phyloP scores from a whole-genome alignment of 78 protist genomes.

The Dictyostelium brefeldianum region DNA sequence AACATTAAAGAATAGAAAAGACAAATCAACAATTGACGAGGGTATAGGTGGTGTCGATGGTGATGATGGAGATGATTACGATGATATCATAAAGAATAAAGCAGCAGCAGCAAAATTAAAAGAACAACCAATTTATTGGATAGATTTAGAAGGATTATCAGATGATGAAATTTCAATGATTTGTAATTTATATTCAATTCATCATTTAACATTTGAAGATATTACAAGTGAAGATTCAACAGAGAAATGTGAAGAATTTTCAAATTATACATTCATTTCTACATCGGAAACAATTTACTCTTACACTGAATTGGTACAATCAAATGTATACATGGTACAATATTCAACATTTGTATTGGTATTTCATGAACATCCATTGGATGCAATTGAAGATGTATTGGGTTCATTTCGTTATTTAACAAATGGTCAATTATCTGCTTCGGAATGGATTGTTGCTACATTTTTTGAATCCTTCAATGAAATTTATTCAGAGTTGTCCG shows the following conservation, averaged over 20 bases:
- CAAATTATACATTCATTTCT: slow-evolving; percentile 45
- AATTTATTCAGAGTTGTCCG: neutral
- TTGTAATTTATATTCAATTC: slow-evolving; percentile 6
- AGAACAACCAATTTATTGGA: slow-evolving; percentile 17
- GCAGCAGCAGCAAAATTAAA: neutral
- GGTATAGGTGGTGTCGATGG: neutral
- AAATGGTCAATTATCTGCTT: neutral
- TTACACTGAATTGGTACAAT: slow-evolving; percentile 6
- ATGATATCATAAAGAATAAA: neutral
- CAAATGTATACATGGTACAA: slow-evolving; percentile 16
- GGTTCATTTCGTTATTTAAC: slow-evolving; percentile 44
- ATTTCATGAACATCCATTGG: slow-evolving; percentile 35
- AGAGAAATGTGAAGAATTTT: slow-evolving; percentile 70
- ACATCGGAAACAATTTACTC: slow-evolving; percentile 39
- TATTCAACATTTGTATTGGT: slow-evolving; percentile 37
- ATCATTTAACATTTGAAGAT: slow-evolving; percentile 52
- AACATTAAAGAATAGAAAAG: neutral
- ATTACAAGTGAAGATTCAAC: slow-evolving; percentile 17
- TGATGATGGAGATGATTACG: neutral
- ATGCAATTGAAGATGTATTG: slow-evolving; percentile 35
- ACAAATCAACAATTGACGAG: neutral
- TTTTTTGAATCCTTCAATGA: slow-evolving; percentile 64
- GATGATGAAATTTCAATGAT: slow-evolving; percentile 34
- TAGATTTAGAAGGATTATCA: slow-evolving; percentile 39
- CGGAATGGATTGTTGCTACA: slow-evolving; percentile 38